Evolutionary conservation across 768 basidiomycete species (phyloP).

Genomic region (Mycena alexandri): DNA sequence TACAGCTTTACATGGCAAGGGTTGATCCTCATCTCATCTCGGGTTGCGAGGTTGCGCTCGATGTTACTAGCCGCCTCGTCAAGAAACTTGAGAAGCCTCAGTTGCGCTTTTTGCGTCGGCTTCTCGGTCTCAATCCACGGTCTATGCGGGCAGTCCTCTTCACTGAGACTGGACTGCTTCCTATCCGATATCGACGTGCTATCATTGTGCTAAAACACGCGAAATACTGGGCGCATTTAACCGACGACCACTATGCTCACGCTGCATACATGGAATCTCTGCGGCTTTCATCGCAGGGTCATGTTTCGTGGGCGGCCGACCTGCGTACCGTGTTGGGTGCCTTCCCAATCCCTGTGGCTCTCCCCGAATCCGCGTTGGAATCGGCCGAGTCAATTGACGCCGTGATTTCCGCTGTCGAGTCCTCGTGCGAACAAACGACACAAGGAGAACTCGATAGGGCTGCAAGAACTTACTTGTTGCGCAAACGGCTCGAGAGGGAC

Average conservation of each 20-base stretch:
- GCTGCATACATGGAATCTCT: constrained; percentile 3
- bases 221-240: constrained; percentile 32
- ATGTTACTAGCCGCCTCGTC: constrained; percentile 3
- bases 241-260: constrained; percentile 6
- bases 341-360: constrained; percentile 14
- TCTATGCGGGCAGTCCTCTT: constrained; percentile 37
- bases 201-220: constrained; percentile 39
- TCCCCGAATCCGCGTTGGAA: not conserved
- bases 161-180: constrained; percentile 45
- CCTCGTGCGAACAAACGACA: constrained; percentile 2
- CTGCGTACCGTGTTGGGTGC: constrained; percentile 18
- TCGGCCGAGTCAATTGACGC: constrained; percentile 3
- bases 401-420: not conserved
- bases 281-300: not conserved
- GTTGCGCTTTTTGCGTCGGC: constrained; percentile 36
- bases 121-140: constrained; percentile 37
- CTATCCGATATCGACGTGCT: constrained; percentile 39
- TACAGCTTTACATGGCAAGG: not conserved
- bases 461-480: constrained; percentile 13
- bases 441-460: constrained; percentile 14
- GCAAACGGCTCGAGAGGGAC: constrained; percentile 8
- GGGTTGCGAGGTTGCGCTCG: constrained; percentile 1
- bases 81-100: constrained; percentile 38
- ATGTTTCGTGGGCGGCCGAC: constrained; percentile 21
- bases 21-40: not conserved